A percentile compares a stretch with the other conserved stretches of the same genome.
phyloP scores from a whole-genome alignment of 352 stramenopile species.

The Phytophthora pseudosyringae region DNA sequence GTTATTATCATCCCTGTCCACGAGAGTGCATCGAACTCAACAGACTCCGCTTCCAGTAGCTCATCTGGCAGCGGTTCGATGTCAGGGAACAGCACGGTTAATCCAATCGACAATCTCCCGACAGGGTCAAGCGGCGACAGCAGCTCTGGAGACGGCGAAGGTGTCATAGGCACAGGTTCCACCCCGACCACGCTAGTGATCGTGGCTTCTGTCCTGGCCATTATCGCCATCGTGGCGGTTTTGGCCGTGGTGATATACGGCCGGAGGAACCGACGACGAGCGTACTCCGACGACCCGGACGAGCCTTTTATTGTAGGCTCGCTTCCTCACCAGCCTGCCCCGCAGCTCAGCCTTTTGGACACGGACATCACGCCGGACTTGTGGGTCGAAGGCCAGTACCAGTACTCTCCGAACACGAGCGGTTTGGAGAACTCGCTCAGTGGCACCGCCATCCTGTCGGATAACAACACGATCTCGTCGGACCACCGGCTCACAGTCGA shows the following conservation, averaged over 20 bases:
- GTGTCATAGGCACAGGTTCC: slow-evolving; percentile 24
- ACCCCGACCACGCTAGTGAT: slow-evolving; percentile 31
- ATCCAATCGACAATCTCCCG: slow-evolving; percentile 27
- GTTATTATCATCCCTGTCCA: slow-evolving; percentile 44
- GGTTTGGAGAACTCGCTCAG: slow-evolving; percentile 35
- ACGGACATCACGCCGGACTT: slow-evolving; percentile 40
- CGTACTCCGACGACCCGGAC: slow-evolving; percentile 26
- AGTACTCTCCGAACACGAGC: slow-evolving; percentile 43
- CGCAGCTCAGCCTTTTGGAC: slow-evolving; percentile 38
- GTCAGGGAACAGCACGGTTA: slow-evolving; percentile 16
- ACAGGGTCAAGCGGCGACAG: slow-evolving; percentile 31
- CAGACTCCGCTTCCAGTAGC: slow-evolving; percentile 16
- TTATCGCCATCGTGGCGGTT: slow-evolving; percentile 37
- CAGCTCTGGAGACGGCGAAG: slow-evolving; percentile 7
- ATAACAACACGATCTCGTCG: slow-evolving; percentile 39
- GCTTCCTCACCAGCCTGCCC: slow-evolving; percentile 27
- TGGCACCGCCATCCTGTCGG: slow-evolving; percentile 46
- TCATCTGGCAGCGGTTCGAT: slow-evolving; percentile 25
- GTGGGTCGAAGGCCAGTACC: slow-evolving; percentile 41
- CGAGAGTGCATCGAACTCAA: slow-evolving; percentile 15
- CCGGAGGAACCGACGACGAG: slow-evolving; percentile 31
- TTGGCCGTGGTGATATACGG: slow-evolving; percentile 35
- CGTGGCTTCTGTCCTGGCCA: slow-evolving; percentile 31
- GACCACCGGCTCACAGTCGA: slow-evolving; percentile 42
- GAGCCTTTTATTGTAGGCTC: slow-evolving; percentile 39